Conservation (phyloP, 805 yeast genomes). For the Priceomyces carsonii region DNA sequence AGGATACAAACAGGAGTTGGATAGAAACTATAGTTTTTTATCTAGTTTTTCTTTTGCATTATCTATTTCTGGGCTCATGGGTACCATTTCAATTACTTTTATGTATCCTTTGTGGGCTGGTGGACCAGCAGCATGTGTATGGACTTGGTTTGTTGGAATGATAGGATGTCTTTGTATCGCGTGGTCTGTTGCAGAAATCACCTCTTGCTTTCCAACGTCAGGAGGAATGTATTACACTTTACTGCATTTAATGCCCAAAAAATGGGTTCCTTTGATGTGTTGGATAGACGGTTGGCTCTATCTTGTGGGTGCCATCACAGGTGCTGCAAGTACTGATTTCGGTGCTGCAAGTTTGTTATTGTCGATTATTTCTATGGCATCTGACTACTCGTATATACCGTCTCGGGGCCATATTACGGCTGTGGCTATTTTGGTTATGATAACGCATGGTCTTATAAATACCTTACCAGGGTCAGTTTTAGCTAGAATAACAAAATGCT, state of each 20-base stretch:
- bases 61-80: constrained; percentile 4
- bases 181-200: constrained; percentile 4
- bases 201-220: constrained; percentile 3
- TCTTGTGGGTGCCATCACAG: constrained; percentile 3
- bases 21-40: constrained; percentile 3
- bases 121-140: constrained; percentile 3
- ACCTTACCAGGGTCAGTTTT: constrained; percentile 1
- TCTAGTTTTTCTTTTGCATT: constrained; percentile 4
- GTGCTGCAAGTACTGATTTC: constrained; percentile 5
- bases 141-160: constrained; percentile 5
- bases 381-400: constrained; percentile 1
- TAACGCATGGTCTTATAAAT: constrained; percentile 1
- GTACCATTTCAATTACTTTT: constrained; percentile 3
- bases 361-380: constrained; percentile 1
- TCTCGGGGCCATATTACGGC: constrained; percentile 2
- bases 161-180: constrained; percentile 4
- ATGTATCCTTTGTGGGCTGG: constrained; percentile 2
- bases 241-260: constrained; percentile 1
- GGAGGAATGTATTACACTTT: constrained; percentile 5
- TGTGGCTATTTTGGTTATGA: constrained; percentile 1
- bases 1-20: constrained; percentile 4
- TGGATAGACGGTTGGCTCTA: constrained; percentile 4
- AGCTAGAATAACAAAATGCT: constrained; percentile 2
- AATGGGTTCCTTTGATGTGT: constrained; percentile 3
- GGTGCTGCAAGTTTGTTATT: constrained; percentile 3